Evolutionary conservation across 495 filamentous ascomycete species (phyloP), one percentile per base, ranked within the genome.

Genomic region (Penicillium cataractarum): DNA sequence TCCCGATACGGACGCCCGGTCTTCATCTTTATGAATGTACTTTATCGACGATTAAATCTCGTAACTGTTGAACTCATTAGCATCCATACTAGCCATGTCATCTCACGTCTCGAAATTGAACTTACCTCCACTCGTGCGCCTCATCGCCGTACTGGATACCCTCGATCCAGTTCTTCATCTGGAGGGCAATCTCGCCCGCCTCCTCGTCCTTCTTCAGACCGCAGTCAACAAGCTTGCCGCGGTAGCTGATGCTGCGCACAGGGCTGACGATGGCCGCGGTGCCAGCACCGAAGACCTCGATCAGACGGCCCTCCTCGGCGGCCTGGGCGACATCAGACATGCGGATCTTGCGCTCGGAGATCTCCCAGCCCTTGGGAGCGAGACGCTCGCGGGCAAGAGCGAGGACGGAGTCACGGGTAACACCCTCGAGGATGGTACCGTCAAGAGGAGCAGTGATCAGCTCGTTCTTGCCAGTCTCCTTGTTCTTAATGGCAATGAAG

Each of bases 91-190:
- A 12, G 8, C 26, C 27, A n/a, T 33, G 0, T 8, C 57, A 54
- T 54, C 27, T 56, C 24, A 12, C 31, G 35, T 1, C 24, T 42
- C 33, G 3, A 22, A 22, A n/a, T 31, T 24, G 21, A 44, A 65
- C 77, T 74, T 74, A 80, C 78, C 92, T 93, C 93, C 93, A 97
- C 58, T 86, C 81, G 73, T 96, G 90, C 71, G 89, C 82, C 75
- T 96, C 92, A 67, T 96, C 92, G 48, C 95, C 95, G 72, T 98
- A 97, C 78, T 97, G 93, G 61, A 93, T 90, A 46, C 81, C 88
- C 78, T 97, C 93, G 64, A 99, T 97, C 95, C 95, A 99, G 66
- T 84, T 84, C 87, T 96, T 97, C 89, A 99, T 91, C 74, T 83
- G 82, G 66, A 84, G 79, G 46, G 95, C 87, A 62, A 97, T 83